Percentiles rank a stretch among this genome's conserved stretches.
Evolutionary conservation across 2,329 filamentous ascomycete species (phyloP).

Genomic region (Fusarium sp.): DNA sequence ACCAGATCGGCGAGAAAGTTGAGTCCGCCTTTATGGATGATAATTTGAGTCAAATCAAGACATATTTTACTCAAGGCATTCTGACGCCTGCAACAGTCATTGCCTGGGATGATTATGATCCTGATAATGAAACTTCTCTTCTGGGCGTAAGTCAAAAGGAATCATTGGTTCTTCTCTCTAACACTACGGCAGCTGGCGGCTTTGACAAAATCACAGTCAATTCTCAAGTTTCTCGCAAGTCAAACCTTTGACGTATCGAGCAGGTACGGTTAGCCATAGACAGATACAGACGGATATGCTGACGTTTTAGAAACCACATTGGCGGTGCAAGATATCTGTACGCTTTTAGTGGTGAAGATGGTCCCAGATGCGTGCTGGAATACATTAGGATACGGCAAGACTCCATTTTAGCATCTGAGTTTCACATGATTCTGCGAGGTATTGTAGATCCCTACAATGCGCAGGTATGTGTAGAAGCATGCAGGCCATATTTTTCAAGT

Average conservation of each 20-base stretch:
- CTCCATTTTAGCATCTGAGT: not conserved
- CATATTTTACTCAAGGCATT: not conserved
- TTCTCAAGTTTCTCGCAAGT: not conserved
- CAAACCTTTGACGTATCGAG: not conserved
- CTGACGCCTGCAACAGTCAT: not conserved
- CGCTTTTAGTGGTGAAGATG: not conserved
- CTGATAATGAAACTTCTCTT: not conserved
- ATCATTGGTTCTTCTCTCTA: fast-evolving
- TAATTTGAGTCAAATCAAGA: not conserved
- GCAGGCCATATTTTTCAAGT: not conserved
- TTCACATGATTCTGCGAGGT: not conserved
- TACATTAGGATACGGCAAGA: not conserved
- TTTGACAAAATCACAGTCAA: not conserved
- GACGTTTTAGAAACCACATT: not conserved
- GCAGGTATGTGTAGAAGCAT: not conserved
- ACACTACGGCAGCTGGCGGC: not conserved
- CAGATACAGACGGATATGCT: not conserved
- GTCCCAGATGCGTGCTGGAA: not conserved
- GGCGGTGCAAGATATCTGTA: not conserved
- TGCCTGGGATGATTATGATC: not conserved
- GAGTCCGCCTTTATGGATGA: fast-evolving
- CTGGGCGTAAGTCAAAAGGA: not conserved
- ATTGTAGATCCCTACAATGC: not conserved
- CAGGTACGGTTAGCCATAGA: not conserved
- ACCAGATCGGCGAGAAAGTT: not conserved